Conservation (phyloP, 2,329 filamentous ascomycete genomes). For the Fusarium euwallaceae region DNA sequence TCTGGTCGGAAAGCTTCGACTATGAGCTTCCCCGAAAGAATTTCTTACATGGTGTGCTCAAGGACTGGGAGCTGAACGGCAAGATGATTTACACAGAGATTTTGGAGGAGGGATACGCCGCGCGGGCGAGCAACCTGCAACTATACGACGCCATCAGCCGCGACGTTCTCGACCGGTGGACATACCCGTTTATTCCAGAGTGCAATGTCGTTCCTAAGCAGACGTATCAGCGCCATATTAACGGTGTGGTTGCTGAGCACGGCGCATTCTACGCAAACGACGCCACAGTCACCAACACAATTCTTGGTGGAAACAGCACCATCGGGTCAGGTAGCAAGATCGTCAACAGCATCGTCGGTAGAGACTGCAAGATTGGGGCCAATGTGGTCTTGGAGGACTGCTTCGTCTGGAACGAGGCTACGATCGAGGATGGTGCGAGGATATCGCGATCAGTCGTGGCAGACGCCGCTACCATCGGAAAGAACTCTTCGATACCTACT, state of each 20-base stretch:
- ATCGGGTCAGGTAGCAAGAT: constrained; percentile 81
- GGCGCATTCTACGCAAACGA: constrained; percentile 80
- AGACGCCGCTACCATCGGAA: constrained; percentile 77
- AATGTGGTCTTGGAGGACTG: constrained; percentile 84
- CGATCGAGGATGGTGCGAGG: constrained; percentile 79
- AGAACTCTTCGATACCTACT: constrained; percentile 74
- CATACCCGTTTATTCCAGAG: constrained; percentile 90
- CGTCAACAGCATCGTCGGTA: constrained; percentile 83
- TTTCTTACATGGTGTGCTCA: constrained; percentile 91
- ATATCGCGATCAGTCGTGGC: constrained; percentile 83
- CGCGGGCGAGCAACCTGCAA: constrained; percentile 85
- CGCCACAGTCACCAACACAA: constrained; percentile 77
- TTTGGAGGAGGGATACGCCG: constrained; percentile 84
- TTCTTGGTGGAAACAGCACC: constrained; percentile 81
- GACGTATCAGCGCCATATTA: constrained; percentile 77
- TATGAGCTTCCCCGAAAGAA: constrained; percentile 91
- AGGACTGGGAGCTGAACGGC: constrained; percentile 96
- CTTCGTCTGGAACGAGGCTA: constrained; percentile 89
- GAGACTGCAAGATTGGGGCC: constrained; percentile 86
- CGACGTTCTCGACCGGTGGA: constrained; percentile 89
- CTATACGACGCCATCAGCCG: constrained; percentile 91
- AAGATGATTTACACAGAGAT: constrained; percentile 97
- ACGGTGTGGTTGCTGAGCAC: constrained; percentile 82
- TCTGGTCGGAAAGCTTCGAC: constrained; percentile 98
- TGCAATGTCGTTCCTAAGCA: constrained; percentile 86